Evolutionary conservation across 768 basidiomycete species (phyloP).

Genomic region (Tremella yokohamensis): DNA sequence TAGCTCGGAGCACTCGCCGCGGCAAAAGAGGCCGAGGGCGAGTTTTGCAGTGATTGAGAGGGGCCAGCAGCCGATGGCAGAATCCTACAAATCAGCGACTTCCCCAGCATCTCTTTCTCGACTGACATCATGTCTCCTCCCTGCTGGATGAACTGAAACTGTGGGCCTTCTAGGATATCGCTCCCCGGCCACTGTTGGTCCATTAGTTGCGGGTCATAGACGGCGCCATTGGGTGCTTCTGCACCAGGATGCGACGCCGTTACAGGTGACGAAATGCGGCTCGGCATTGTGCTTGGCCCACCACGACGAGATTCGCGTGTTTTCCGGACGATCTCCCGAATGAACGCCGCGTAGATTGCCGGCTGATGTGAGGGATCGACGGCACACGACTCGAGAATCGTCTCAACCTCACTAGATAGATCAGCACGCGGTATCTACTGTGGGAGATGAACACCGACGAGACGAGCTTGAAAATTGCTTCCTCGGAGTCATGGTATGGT

Average conservation of each 20-base stretch:
- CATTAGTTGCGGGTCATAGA: slow-evolving; percentile 39
- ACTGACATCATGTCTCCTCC: slow-evolving; percentile 49
- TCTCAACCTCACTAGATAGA: slow-evolving; percentile 74
- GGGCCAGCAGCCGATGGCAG: slow-evolving; percentile 42
- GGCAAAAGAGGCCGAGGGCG: slow-evolving; percentile 23
- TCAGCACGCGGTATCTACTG: slow-evolving; percentile 75
- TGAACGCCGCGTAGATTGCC: slow-evolving; percentile 78
- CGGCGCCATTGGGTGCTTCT: neutral
- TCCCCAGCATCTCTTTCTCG: neutral
- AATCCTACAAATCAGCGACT: slow-evolving; percentile 28
- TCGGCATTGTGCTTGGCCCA: slow-evolving; percentile 3
- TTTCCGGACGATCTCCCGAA: slow-evolving; percentile 61
- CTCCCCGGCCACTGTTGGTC: slow-evolving; percentile 21
- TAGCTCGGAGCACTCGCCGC: neutral
- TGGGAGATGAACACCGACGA: slow-evolving; percentile 48
- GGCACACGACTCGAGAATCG: slow-evolving; percentile 71
- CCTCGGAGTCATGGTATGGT: slow-evolving; percentile 40
- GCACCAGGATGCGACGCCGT: neutral
- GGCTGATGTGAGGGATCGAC: slow-evolving; percentile 81
- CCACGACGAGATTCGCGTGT: slow-evolving; percentile 30
- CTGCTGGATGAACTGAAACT: slow-evolving; percentile 43
- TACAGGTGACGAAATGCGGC: neutral
- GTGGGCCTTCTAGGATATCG: slow-evolving; percentile 24
- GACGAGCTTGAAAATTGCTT: slow-evolving; percentile 41
- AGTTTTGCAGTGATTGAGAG: slow-evolving; percentile 36